Evolutionary conservation across 164 flowering plant genomes (phyloP).

Genomic region (Chloranthus sessilifolius): DNA sequence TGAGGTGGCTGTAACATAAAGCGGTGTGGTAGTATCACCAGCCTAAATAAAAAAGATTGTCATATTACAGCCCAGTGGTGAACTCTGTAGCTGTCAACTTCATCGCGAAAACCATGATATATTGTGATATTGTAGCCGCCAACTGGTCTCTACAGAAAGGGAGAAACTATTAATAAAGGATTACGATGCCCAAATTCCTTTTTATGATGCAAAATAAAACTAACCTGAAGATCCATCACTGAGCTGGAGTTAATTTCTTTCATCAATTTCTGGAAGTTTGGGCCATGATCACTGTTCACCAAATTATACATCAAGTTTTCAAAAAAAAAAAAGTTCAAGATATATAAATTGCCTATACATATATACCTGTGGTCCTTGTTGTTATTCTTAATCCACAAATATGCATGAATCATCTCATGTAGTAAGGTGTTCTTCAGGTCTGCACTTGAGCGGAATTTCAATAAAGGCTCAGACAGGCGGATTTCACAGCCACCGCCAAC

Average conservation of each 20-base stretch:
- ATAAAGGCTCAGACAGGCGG: constrained; percentile 15
- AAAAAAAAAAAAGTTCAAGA: background rate
- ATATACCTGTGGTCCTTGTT: constrained; percentile 13
- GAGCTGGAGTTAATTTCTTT: constrained; percentile 13
- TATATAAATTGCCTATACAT: background rate
- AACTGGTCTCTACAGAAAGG: constrained; percentile 13
- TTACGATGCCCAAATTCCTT: background rate
- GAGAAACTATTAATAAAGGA: background rate
- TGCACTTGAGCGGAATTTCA: constrained; percentile 14
- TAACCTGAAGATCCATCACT: constrained; percentile 16
- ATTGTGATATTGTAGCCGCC: constrained; percentile 15
- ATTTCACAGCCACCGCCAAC: constrained; percentile 18
- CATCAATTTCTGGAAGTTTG: constrained; percentile 16
- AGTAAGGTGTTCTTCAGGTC: constrained; percentile 17
- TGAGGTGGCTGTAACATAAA: too few species aligned
- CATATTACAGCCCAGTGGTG: constrained; percentile 15
- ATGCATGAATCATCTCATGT: constrained; percentile 20
- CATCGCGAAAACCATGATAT: constrained; percentile 10
- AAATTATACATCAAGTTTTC: background rate
- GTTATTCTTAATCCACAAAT: constrained; percentile 13
- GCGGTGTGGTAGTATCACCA: too few species aligned
- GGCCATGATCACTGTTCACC: constrained; percentile 15
- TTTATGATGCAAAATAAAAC: constrained; percentile 3
- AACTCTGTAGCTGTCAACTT: constrained; percentile 12
- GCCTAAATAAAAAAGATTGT: background rate